Base-by-base conservation (phyloP, 805 yeast genomes). In the Candida manassasensis region DNA sequence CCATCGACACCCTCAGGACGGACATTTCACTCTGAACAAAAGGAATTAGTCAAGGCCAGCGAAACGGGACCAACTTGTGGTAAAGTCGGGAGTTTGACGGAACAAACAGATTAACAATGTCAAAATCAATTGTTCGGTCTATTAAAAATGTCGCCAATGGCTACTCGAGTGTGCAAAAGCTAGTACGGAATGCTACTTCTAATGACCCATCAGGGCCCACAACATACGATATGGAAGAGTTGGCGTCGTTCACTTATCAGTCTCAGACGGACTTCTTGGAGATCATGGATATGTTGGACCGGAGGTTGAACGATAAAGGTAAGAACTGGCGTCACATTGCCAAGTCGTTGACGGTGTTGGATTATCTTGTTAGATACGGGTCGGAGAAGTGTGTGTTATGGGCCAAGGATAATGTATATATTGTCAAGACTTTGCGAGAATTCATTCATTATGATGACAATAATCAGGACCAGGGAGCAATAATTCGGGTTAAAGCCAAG, bases 291-390 rank as follows among this genome's bases (percentile, higher is more conserved):
- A 87, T 90, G 81, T 62, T 90, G 29, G 97, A 90, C 62, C 77
- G 87, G 46, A 75, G 98, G 44, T 66, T 90, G 45, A 90, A 90
- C 53, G 97, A 90, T 55, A 89, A 89, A 67, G 97, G 97, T 42
- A 89, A 88, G 58, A 84, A 90, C 63, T 90, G 97, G 97, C 75
- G 96, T 46, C 98, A 90, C 57, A 89, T 90, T 33, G 89, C 94
- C 43, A 93, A 90, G 59, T 81, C 95, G 1, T 69, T 90, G 42
- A 83, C 95, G 2, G 80, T 90, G n/a, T 70, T 90, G 47, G 96
- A 89, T 51, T 90, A 81, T 60, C 67, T 89, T 39, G 87, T 89
- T 13, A 77, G 93, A 47, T 75, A 72, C 41, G 98, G 97, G 26
- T 75, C 88, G 14, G 95, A 88, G 47, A 81, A 83, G 50, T 90